Conservation (phyloP, 2,329 filamentous ascomycete species). For the Sphaerostilbella broomeana region DNA sequence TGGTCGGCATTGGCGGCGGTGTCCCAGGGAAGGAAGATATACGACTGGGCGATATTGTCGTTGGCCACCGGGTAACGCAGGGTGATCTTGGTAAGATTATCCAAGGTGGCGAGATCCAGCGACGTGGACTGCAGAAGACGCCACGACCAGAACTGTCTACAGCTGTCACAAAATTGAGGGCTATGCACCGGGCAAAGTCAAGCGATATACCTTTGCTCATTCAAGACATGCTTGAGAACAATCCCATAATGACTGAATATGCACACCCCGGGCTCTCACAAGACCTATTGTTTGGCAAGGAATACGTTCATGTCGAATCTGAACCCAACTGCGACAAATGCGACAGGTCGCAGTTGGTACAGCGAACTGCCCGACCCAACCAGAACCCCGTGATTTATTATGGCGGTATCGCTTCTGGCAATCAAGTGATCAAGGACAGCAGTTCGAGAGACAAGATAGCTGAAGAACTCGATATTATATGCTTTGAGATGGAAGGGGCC, state of each 20-base stretch:
- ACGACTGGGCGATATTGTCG: conserved; percentile 17
- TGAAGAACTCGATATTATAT: conserved; percentile 10
- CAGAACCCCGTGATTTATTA: neutral
- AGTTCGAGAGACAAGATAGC: neutral
- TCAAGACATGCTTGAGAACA: neutral
- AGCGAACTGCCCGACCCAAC: neutral
- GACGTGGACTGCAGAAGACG: neutral
- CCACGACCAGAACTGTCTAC: neutral
- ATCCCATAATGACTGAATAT: neutral
- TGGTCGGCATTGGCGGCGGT: conserved; percentile 19
- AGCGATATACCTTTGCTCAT: neutral
- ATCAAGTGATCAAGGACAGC: conserved; percentile 1
- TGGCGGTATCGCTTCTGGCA: neutral
- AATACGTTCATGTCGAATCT: neutral
- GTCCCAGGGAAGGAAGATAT: conserved; percentile 10
- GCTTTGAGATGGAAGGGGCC: conserved; percentile 9
- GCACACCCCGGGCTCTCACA: neutral
- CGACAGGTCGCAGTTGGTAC: neutral
- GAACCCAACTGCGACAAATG: neutral
- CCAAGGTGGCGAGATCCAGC: neutral
- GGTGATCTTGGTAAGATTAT: conserved; percentile 10
- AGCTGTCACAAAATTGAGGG: neutral
- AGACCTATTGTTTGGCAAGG: neutral
- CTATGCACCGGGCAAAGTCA: neutral
- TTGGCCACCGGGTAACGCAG: conserved; percentile 10